phyloP scores from a whole-genome alignment of 1,284 basidiomycete species.

The Termitomyces sp. region DNA sequence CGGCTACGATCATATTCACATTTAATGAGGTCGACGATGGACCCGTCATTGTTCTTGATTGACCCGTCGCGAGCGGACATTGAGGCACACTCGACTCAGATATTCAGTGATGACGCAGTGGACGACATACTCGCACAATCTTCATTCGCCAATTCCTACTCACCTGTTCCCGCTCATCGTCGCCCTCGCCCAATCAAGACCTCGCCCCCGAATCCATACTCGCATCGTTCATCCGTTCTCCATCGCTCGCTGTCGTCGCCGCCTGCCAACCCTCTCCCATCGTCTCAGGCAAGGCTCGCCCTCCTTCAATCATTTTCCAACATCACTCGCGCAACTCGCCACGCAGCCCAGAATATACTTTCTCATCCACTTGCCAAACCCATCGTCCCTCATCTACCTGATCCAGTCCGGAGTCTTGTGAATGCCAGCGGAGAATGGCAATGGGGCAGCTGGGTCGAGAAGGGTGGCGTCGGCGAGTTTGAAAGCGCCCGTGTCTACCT shows the following conservation, averaged over 20 bases:
- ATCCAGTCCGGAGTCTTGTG: constrained; percentile 84
- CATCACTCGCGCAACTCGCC: constrained; percentile 83
- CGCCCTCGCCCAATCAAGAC: constrained; percentile 60
- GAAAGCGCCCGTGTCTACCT: constrained; percentile 95
- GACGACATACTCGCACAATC: constrained; percentile 78
- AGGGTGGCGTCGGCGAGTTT: constrained; percentile 87
- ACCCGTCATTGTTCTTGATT: constrained; percentile 81
- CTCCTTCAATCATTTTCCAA: constrained; percentile 84
- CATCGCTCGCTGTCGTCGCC: constrained; percentile 66
- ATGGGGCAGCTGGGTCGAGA: constrained; percentile 82
- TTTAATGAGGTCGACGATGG: constrained; percentile 73
- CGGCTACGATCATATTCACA: constrained; percentile 69
- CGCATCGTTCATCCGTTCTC: constrained; percentile 66
- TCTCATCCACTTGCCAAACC: constrained; percentile 93
- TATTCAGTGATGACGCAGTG: constrained; percentile 78
- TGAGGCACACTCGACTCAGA: constrained; percentile 79
- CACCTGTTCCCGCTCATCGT: constrained; percentile 78
- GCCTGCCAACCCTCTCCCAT: constrained; percentile 42
- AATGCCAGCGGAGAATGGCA: constrained; percentile 81
- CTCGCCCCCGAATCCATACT: constrained; percentile 52
- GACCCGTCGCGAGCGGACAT: constrained; percentile 89
- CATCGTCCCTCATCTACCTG: constrained; percentile 89
- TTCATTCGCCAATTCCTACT: constrained; percentile 70
- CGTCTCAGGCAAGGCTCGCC: constrained; percentile 68
- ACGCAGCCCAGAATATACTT: constrained; percentile 87